Evolutionary conservation across 2,329 filamentous ascomycete genomes (phyloP), one percentile per base, ranked within the genome.

Genomic region (Daldinia eschscholtzii): DNA sequence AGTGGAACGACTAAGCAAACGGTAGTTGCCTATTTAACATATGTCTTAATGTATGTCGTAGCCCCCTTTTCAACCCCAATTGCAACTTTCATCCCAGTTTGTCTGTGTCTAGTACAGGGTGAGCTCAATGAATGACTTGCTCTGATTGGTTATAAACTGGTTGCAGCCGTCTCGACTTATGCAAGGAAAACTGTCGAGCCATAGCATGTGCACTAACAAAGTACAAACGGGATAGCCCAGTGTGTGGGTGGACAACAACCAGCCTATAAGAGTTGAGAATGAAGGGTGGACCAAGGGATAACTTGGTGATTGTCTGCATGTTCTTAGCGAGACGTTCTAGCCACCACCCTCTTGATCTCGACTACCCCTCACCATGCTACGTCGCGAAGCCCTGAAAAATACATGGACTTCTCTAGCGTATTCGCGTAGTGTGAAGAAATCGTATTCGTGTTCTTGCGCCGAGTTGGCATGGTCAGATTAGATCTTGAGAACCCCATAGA

Each of bases 401-500:
- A 50, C 15, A 10, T 18, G 15, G 26, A 4, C 15, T n/a, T n/a
- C n/a, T 0, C 41, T 46, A 44, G 53, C 64, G 58, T 58, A 62
- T 65, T 62, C 58, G 58, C 28, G 42, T 42, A 50, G 6, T n/a
- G 23, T 10, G 6, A 12, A 35, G 23, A 6, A 39, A 62, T 66
- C 64, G 64, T 66, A 66, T 66, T 68, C 58, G 61, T 58, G 33
- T 68, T 68, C 57, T 58, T 20, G 39, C 30, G 7, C 28, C 20
- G 46, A 7, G 46, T 50, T 18, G 23, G 30, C 37, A 35, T 12
- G 28, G 28, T 12, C 28, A 37, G 10, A 13, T 18, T 10, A n/a
- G 13, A 33, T 52, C 26, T 18, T n/a, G 33, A 10, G 15, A 18
- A 6, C 12, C 12, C 44, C 44, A 2, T 28, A 28, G 26, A 50